These are phyloP conservation scores for Yamadazyma olivae DNA, from an alignment of 805 yeast species.

Conservation along the genomic window DNA sequence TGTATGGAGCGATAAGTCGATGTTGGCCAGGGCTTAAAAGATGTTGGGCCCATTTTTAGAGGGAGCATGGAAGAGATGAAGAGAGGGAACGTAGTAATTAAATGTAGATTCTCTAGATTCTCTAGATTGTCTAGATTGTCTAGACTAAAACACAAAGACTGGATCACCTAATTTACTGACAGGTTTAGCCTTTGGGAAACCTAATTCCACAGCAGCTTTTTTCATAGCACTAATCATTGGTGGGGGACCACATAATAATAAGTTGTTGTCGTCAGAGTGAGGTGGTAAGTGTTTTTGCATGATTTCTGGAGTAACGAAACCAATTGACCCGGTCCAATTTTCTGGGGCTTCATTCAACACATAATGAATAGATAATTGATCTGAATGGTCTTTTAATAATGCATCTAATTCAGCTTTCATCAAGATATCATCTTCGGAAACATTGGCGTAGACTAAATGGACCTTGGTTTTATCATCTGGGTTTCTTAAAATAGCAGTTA, in stretches of 20 bases:
- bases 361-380: conserved; percentile 63
- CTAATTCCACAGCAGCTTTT: conserved; percentile 70
- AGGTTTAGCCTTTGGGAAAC: conserved; percentile 81
- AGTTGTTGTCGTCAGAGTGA: conserved; percentile 57
- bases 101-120: no score
- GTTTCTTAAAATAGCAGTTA: conserved; percentile 73
- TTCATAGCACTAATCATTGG: conserved; percentile 86
- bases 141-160: conserved; percentile 68
- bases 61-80: no score
- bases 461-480: conserved; percentile 78
- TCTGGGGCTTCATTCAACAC: conserved; percentile 72
- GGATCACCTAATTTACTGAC: conserved; percentile 88
- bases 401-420: conserved; percentile 76
- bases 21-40: no score
- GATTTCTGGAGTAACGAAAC: conserved; percentile 77
- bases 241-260: conserved; percentile 92
- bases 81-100: no score
- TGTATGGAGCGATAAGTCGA: no score
- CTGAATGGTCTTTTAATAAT: conserved; percentile 53
- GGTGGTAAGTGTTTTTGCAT: conserved; percentile 62
- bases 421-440: conserved; percentile 74
- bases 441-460: conserved; percentile 77
- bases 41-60: no score
- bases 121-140: no score
- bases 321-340: conserved; percentile 73